Evolutionary conservation across 306 rosid genomes (phyloP), one percentile per base, ranked within the genome.

Genomic region (Prunus dulcis): DNA sequence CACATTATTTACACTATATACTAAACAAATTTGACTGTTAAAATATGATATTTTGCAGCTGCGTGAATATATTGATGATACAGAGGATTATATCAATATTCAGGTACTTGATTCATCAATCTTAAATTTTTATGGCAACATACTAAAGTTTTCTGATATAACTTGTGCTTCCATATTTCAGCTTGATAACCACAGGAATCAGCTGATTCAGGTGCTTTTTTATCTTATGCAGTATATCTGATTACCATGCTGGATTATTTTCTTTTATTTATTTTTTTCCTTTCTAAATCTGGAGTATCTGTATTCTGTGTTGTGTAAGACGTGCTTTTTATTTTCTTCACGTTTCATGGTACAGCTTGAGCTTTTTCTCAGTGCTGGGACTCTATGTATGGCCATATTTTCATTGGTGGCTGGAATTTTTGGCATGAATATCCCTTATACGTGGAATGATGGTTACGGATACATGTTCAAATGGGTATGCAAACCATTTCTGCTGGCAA

Each of bases 1-100:
- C 46, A 22, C 32, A 9, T 27, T 67, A 43, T 13, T 69, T 19
- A 9, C 47, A 43, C 15, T 4, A 17, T 3, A 2, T 52, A 51
- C 38, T 67, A 47, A 73, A 55, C 46, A 55, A 51, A 49, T 38
- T 43, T 80, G 57, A 68, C 71, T 64, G 43, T 62, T 47, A 38
- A 22, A 45, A 71, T 65, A 61, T 79, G 53, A 67, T 27, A 72
- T 66, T 80, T 80, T 86, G 74, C 90, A 93, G 98, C 82, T 93
- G 38, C 85, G 93, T 79, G 93, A 89, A 62, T 93, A 93, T 60
- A 89, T 93, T 17, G 96, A 93, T 63, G 97, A 91, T 66, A 91
- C 98, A 11, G 98, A 93, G 85, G 98, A 93, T 83, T 93, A 93
- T 80, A 89, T 93, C 58, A 93, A 93, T 75, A 93, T 91, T 60